Percentiles rank a stretch among this genome's conserved stretches.
phyloP scores from a whole-genome alignment of 1,284 basidiomycete species.

The Entoloma clypeatum region DNA sequence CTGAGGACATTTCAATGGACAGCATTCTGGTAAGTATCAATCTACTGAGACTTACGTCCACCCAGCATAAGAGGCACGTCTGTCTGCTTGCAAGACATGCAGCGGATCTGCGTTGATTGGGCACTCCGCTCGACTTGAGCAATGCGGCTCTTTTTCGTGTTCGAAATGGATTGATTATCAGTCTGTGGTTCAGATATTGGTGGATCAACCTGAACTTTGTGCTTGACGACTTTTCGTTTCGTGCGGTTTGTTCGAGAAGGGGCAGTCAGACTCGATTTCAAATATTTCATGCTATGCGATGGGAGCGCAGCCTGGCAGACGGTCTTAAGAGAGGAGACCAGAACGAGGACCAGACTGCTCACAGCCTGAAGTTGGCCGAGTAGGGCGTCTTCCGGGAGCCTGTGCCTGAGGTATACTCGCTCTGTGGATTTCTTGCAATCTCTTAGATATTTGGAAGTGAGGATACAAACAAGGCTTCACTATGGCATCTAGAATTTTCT shows the following conservation, averaged over 20 bases:
- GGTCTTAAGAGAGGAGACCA: constrained; percentile 6
- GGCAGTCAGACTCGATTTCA: constrained; percentile 37
- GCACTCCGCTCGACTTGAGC: constrained; percentile 24
- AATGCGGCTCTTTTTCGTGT: constrained; percentile 34
- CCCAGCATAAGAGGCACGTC: constrained; percentile 71
- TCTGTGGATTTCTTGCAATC: constrained; percentile 33
- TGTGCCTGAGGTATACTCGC: constrained; percentile 53
- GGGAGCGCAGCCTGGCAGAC: constrained; percentile 41
- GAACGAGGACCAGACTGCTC: constrained; percentile 16
- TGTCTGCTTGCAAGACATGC: constrained; percentile 53
- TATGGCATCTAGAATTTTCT: constrained; percentile 36
- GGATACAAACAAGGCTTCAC: constrained; percentile 27
- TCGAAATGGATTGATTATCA: not conserved
- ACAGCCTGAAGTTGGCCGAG: constrained; percentile 58
- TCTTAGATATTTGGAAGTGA: not conserved
- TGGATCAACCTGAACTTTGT: constrained; percentile 10
- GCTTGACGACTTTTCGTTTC: too few species aligned
- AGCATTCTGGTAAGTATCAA: not conserved
- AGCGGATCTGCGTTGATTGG: constrained; percentile 45
- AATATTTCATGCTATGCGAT: constrained; percentile 48
- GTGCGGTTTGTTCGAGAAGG: constrained; percentile 25
- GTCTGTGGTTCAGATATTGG: constrained; percentile 4
- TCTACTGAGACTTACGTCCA: constrained; percentile 49
- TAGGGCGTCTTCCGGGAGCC: constrained; percentile 50
- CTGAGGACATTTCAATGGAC: constrained; percentile 27